Percentiles rank a stretch among this genome's conserved stretches.
Conservation (phyloP, 1,284 basidiomycete genomes). For the Phaffia rhodozyma region DNA sequence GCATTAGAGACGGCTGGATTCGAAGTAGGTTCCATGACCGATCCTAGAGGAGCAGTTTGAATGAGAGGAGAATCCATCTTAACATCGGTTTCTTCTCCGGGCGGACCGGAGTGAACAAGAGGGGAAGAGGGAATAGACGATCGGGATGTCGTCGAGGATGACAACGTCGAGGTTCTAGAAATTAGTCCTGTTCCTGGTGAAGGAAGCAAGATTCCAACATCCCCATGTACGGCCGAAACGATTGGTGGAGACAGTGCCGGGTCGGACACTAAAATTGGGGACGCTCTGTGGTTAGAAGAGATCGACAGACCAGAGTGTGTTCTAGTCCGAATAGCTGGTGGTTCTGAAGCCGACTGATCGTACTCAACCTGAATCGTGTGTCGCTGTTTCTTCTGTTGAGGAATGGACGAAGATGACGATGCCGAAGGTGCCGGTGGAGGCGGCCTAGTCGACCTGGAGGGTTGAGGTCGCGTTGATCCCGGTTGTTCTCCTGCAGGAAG, state of each 20-base stretch:
- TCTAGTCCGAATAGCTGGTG: not conserved
- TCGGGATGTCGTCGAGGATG: not conserved
- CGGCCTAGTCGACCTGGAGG: not conserved
- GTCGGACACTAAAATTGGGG: constrained; percentile 1
- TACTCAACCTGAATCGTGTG: constrained; percentile 93
- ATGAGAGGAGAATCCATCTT: constrained; percentile 9
- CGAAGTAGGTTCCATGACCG: no score
- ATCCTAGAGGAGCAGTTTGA: no score
- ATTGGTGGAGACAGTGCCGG: constrained; percentile 2
- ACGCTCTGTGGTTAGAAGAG: constrained; percentile 5
- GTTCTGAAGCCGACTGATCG: constrained; percentile 31
- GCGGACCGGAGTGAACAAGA: not conserved
- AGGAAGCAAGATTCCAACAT: constrained; percentile 6
- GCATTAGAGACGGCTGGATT: no score
- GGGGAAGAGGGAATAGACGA: not conserved
- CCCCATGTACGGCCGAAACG: constrained; percentile 9
- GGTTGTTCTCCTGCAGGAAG: not conserved
- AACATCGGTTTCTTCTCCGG: constrained; percentile 5
- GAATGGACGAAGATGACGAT: not conserved
- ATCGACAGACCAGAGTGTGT: constrained; percentile 8
- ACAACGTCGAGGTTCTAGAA: no score
- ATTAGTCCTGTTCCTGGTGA: not conserved
- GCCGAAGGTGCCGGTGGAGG: not conserved
- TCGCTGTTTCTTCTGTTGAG: constrained; percentile 39
- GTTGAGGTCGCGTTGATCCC: constrained; percentile 7